A percentile compares a stretch with the other conserved stretches of the same genome.
Conservation (phyloP, 345 rosid species). For the Raphanus sativus region DNA sequence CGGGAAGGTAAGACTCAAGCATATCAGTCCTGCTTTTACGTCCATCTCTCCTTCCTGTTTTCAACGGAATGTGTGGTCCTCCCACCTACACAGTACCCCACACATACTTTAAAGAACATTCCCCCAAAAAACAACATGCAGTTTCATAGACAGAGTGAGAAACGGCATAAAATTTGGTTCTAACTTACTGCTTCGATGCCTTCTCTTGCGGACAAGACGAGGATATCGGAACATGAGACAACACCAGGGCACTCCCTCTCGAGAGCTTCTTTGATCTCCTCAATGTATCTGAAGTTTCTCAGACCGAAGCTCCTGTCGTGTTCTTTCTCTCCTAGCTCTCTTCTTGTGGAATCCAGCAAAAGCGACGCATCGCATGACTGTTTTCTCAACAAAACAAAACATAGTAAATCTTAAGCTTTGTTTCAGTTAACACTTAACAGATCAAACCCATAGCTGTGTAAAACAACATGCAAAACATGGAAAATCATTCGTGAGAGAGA, state of each 20-base stretch:
- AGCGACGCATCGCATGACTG: conserved; percentile 97
- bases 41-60: conserved; percentile 94
- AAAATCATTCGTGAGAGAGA: not conserved
- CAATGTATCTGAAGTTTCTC: conserved; percentile 95
- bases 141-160: not conserved
- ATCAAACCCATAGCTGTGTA: not conserved
- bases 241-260: conserved; percentile 96
- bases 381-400: not conserved
- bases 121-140: not conserved
- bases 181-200: conserved; percentile 70
- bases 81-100: conserved; percentile 57
- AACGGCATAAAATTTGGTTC: not conserved
- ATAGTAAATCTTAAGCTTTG: conserved; percentile 3
- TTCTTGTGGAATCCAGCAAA: conserved; percentile 93
- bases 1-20: conserved; percentile 76
- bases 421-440: not conserved
- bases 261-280: conserved; percentile 82
- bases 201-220: conserved; percentile 84
- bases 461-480: not conserved
- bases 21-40: conserved; percentile 79
- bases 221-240: conserved; percentile 87
- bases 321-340: conserved; percentile 90
- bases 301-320: conserved; percentile 93
- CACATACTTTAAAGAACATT: not conserved
- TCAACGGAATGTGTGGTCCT: conserved; percentile 85